phyloP scores from a whole-genome alignment of 2,329 filamentous ascomycete genomes.

The Ceratocystis lukuohia region DNA sequence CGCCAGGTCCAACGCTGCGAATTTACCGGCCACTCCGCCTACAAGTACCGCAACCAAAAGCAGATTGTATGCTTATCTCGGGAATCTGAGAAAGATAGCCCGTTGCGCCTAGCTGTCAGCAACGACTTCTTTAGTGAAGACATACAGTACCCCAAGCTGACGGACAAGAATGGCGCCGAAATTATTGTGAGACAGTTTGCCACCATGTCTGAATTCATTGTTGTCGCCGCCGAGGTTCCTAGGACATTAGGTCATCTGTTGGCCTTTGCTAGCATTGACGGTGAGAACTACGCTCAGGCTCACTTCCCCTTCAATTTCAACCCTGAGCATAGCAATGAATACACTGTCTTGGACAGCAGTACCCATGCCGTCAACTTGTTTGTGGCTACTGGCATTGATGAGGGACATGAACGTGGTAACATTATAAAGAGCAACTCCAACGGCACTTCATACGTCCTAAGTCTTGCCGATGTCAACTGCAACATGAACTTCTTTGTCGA shows the following conservation, averaged over 20 bases:
- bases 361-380: slow-evolving; percentile 92
- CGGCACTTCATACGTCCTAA: slow-evolving; percentile 85
- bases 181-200: slow-evolving; percentile 63
- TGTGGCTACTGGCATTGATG: slow-evolving; percentile 59
- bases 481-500: slow-evolving; percentile 69
- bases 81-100: slow-evolving; percentile 42
- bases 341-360: slow-evolving; percentile 88
- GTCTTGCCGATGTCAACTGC: slow-evolving; percentile 67
- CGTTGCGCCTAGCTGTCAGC: slow-evolving; percentile 60
- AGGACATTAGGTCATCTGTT: slow-evolving; percentile 48
- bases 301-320: slow-evolving; percentile 77
- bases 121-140: slow-evolving; percentile 61
- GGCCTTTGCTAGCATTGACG: slow-evolving; percentile 75
- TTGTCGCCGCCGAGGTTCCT: slow-evolving; percentile 51
- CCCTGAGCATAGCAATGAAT: slow-evolving; percentile 57
- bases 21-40: slow-evolving; percentile 58
- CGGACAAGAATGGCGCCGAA: slow-evolving; percentile 47
- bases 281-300: slow-evolving; percentile 65
- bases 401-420: slow-evolving; percentile 60
- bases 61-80: slow-evolving; percentile 46
- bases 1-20: slow-evolving; percentile 70
- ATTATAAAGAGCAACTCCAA: slow-evolving; percentile 99
- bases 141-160: slow-evolving; percentile 29
- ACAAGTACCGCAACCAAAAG: slow-evolving; percentile 37
- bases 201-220: slow-evolving; percentile 92